These are phyloP conservation scores for Lactarius tabidus DNA, from an alignment of 768 basidiomycete genomes.

Conservation along the genomic window DNA sequence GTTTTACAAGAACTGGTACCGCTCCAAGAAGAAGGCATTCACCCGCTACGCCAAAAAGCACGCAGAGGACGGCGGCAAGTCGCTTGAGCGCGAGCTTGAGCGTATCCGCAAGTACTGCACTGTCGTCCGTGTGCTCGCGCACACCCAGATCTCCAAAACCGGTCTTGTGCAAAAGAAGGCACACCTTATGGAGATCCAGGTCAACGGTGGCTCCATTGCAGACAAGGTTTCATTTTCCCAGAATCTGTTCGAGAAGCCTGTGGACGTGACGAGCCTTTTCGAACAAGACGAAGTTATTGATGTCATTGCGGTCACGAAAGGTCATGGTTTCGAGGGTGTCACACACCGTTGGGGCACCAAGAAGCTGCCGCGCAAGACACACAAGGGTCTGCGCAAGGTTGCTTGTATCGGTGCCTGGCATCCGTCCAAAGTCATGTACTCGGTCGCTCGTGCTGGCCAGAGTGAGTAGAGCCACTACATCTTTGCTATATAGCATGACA, in stretches of 20 bases:
- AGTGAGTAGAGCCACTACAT: constrained; percentile 49
- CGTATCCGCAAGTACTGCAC: constrained; percentile 99
- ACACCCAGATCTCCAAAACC: constrained; percentile 98
- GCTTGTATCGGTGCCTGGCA: constrained; percentile 99
- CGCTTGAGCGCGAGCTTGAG: constrained; percentile 92
- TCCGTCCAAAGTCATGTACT: constrained; percentile 99
- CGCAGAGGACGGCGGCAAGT: constrained; percentile 91
- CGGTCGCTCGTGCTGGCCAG: constrained; percentile 99
- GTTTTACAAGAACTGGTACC: constrained; percentile 99
- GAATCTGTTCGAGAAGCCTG: constrained; percentile 92
- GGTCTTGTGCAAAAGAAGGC: constrained; percentile 99
- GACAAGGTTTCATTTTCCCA: constrained; percentile 98
- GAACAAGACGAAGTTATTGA: constrained; percentile 97
- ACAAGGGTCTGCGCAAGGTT: constrained; percentile 99
- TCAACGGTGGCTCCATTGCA: constrained; percentile 92
- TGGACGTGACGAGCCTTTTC: constrained; percentile 81
- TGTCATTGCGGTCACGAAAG: constrained; percentile 97
- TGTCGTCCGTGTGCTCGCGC: constrained; percentile 97
- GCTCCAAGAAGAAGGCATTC: constrained; percentile 99
- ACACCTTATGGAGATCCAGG: constrained; percentile 99
- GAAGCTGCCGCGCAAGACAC: constrained; percentile 97
- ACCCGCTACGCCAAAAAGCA: constrained; percentile 99
- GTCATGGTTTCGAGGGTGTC: constrained; percentile 99
- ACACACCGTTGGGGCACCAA: constrained; percentile 99
- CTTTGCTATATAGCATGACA: neutral